Base-by-base conservation (phyloP, 768 basidiomycete genomes). In the Terana coerulea region DNA sequence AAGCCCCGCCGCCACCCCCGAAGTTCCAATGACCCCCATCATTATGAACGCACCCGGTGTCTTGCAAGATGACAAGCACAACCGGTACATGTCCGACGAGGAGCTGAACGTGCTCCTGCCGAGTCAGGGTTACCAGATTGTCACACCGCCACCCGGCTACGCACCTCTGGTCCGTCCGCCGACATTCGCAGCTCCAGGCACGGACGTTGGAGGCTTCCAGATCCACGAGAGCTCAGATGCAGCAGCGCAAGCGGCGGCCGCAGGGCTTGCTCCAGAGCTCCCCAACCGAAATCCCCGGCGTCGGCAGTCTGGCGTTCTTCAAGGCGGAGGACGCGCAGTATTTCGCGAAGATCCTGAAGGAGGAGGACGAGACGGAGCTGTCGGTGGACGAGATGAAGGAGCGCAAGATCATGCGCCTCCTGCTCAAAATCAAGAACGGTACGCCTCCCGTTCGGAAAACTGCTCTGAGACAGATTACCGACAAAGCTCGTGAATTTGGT, bases 381-480 rank as follows among this genome's bases (percentile, higher is more conserved):
- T 83, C 88, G 0, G 88, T 98, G 7, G 97, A 98, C 44, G 97
- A 99, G 74, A 89, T 98, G 84, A 99, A 99, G 73, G 97, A 98
- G 73, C 85, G 95, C 64, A 99, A 98, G 70, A 98, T 98, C 61
- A 98, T 98, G 95, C 87, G 97, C 22, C 73, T 99, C 21, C 75
- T 99, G 47, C 79, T 99, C 60, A 98, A 98, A 72, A 98, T 99
- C 72, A 98, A 99, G 77, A 99, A 98, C 65, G 97, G 97, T 43
- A 98, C 95, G 2, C 97, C 97, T 24, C 95, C 97, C 10, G 94
- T 98, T 53, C 87, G 97, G 52, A 99, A 99, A 70, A 93, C 95
- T 1, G 97, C 97, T 11, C 83, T 98, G 31, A 83, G 95, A 46
- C 95, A 98, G 66, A 98, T 99, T 62, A 98, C 97, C 14, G 97